Base-by-base conservation (phyloP, 306 rosid genomes). In the Ammopiptanthus mongolicus region DNA sequence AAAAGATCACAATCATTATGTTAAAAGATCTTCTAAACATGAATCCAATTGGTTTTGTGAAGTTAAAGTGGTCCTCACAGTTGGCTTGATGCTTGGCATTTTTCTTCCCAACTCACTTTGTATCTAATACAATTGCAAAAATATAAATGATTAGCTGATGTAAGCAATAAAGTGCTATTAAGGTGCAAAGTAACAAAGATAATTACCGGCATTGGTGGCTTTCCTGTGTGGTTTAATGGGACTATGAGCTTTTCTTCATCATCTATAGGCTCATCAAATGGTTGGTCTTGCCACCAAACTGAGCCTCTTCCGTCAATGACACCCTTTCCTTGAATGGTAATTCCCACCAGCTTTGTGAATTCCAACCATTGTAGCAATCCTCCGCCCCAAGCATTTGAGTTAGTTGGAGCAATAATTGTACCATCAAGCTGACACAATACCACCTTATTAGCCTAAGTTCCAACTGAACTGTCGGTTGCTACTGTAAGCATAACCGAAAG, bases 261-360 rank as follows among this genome's bases (percentile, higher is more conserved):
- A 51, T 95, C 99, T n/a, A 81, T 52, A 17, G 97, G 96, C 48
- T 86, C 77, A 28, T 86, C 95, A 74, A 31, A 88, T 6, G 89
- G 88, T 11, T 79, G 53, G 59, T 80, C 91, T 70, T 94, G 87
- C 99, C 99, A 95, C 99, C 99, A 95, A 37, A 78, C 71, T 3
- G 99, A 92, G 58, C 99, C 99, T 76, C 91, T 86, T 84, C 99
- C 99, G 47, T 95, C 99, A 51, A 95, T 82, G 52, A 79, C 6
- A 2, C 99, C 99, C 6, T 74, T 90, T 75, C 99, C 99, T 62
- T 86, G 96, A 68, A 95, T 76, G 66, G 96, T 90, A 22, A 92
- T 83, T 67, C 96, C 97, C 12, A 79, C 79, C 42, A 92, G 77
- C 84, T 95, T 95, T 33, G 90, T 72, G 84, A 95, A 95, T 6